These are phyloP conservation scores for Kwoniella shivajii DNA, from an alignment of 1,284 basidiomycete species.

Conservation along the genomic window DNA sequence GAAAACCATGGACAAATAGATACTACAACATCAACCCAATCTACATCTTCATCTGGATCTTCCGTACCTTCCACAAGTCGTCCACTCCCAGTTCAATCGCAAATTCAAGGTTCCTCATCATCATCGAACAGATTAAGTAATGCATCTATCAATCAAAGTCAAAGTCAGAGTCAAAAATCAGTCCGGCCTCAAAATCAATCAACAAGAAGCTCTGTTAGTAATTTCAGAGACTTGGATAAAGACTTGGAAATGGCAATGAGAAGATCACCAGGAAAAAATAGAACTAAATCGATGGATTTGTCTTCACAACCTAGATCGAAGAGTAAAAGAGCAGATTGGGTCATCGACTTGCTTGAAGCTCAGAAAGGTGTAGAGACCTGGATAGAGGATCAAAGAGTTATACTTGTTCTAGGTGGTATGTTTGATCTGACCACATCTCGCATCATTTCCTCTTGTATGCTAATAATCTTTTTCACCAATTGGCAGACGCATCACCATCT, in stretches of 20 bases:
- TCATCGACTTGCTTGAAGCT: constrained; percentile 32
- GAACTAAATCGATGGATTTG: constrained; percentile 5
- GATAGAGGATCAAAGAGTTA: constrained; percentile 28
- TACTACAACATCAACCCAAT: neutral
- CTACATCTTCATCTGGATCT: neutral
- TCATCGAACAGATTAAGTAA: neutral
- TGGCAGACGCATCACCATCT: constrained; percentile 28
- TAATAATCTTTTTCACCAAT: neutral
- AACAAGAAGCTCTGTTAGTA: neutral
- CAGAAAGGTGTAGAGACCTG: constrained; percentile 32
- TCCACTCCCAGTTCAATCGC: no score
- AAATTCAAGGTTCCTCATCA: neutral
- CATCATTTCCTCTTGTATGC: neutral
- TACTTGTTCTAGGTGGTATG: constrained; percentile 43
- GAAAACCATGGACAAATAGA: constrained; percentile 9
- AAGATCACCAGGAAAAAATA: constrained; percentile 3
- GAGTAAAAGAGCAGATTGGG: constrained; percentile 27
- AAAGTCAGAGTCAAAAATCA: neutral
- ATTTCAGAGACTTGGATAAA: constrained; percentile 4
- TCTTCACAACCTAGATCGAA: neutral
- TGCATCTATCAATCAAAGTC: no score
- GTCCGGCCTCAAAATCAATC: neutral
- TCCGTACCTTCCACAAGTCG: no score
- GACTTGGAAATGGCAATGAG: constrained; percentile 9
- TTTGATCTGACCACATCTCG: neutral